Base-by-base conservation (phyloP, 2,329 filamentous ascomycete species). In the Apiospora marii region DNA sequence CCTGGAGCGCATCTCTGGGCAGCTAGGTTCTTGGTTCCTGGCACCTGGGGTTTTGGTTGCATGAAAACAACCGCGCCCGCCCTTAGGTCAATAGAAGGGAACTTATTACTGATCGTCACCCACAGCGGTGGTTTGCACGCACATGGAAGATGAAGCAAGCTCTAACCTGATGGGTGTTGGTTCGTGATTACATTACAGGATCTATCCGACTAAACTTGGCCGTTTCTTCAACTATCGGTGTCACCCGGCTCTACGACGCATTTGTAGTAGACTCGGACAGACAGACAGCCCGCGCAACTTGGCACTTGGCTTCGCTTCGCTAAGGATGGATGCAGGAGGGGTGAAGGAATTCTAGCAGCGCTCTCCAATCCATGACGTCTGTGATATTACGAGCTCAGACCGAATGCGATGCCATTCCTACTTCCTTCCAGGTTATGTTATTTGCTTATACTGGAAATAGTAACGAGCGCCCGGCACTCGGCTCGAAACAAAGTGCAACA, bases 321-420 rank as follows among this genome's bases (percentile, higher is more conserved):
- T 58, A 19, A 19, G 53, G 22, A 37, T 37, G 53, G 53, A n/a
- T n/a, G n/a, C n/a, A n/a, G n/a, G n/a, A 61, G 53, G 30, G 53
- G 53, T 61, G 27, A 8, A 58, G 30, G 49, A 51, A 27, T 5
- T 34, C 27, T 34, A 22, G 51, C 27, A 27, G 14, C 51, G 51
- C 53, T n/a, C 8, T 64, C 58, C 30, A 22, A n/a, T 64, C 58
- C 58, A 64, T 64, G 58, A 64, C 58, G 58, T 64, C 58, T 41
- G 58, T 64, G 58, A 41, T 64, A 14, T 12, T 41, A 37, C 53
- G 53, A 61, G 53, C 53, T 30, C 53, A 61, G 34, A 8, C 53
- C 53, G 53, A 37, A 61, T 37, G 30, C 53, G 53, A 61, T n/a
- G 34, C 8, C 53, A 13, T 41, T 41, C 37, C 51, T 19, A 7